These are phyloP conservation scores for Carpinus fangiana DNA, from an alignment of 306 rosid species.

Conservation along the genomic window DNA sequence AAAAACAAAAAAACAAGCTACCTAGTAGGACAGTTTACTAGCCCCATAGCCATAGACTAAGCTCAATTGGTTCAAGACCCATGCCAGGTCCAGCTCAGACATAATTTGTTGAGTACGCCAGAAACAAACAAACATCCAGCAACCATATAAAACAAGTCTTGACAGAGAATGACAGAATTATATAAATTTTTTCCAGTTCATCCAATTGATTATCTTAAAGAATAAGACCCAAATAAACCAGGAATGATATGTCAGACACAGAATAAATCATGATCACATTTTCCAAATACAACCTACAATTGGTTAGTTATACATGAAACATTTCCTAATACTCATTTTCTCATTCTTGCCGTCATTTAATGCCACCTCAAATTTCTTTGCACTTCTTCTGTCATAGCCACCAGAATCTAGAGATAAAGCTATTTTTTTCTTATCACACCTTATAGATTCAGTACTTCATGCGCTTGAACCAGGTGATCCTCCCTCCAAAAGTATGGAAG, in stretches of 20 bases:
- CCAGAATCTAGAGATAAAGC: slow-evolving; percentile 29
- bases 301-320: slow-evolving; percentile 28
- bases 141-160: slow-evolving; percentile 6
- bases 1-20: no score
- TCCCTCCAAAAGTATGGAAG: slow-evolving; percentile 27
- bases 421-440: slow-evolving; percentile 27
- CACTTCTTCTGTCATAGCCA: slow-evolving; percentile 19
- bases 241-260: slow-evolving; percentile 4
- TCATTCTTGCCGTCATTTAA: slow-evolving; percentile 28
- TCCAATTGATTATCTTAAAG: slow-evolving; percentile 19
- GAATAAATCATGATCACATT: slow-evolving; percentile 27
- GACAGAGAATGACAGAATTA: slow-evolving; percentile 8
- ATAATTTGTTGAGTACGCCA: background rate
- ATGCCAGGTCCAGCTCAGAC: background rate
- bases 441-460: slow-evolving; percentile 37
- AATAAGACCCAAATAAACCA: slow-evolving; percentile 32
- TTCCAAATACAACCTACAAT: slow-evolving; percentile 30
- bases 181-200: slow-evolving; percentile 30
- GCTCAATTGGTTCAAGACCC: no score
- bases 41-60: no score
- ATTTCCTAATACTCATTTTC: slow-evolving; percentile 34
- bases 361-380: slow-evolving; percentile 10
- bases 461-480: slow-evolving; percentile 38
- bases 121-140: background rate
- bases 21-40: no score